Conservation (phyloP, 1,284 basidiomycete genomes). For the Moesziomyces antarcticus region DNA sequence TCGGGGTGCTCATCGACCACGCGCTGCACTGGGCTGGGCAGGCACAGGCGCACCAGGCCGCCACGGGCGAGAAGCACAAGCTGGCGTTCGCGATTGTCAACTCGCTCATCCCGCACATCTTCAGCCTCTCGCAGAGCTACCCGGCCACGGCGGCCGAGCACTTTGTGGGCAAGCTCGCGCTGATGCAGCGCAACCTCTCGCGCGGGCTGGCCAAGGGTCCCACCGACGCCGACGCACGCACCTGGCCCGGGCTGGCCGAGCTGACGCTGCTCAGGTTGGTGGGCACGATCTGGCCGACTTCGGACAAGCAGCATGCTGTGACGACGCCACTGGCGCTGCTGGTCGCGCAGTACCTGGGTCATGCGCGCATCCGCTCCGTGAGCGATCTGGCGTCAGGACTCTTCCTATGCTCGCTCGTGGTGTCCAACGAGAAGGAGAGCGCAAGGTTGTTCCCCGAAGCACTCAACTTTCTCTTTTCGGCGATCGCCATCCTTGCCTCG, state of each 20-base stretch:
- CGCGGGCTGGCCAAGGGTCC: slow-evolving; percentile 83
- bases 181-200: slow-evolving; percentile 95
- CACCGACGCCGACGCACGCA: slow-evolving; percentile 76
- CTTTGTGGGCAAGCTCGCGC: slow-evolving; percentile 82
- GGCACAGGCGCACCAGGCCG: slow-evolving; percentile 24
- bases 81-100: slow-evolving; percentile 76
- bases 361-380: slow-evolving; percentile 81
- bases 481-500: slow-evolving; percentile 78
- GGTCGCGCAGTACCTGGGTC: slow-evolving; percentile 89
- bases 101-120: slow-evolving; percentile 82
- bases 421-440: slow-evolving; percentile 80
- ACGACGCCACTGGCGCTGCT: slow-evolving; percentile 85
- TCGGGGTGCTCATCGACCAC: slow-evolving; percentile 89
- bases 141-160: slow-evolving; percentile 82
- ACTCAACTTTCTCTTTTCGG: slow-evolving; percentile 81
- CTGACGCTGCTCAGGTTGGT: slow-evolving; percentile 83
- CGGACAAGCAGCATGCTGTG: slow-evolving; percentile 91
- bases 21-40: slow-evolving; percentile 74
- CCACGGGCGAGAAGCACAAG: slow-evolving; percentile 69
- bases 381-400: slow-evolving; percentile 84
- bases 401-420: slow-evolving; percentile 85
- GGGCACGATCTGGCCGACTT: slow-evolving; percentile 89
- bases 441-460: slow-evolving; percentile 91
- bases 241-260: slow-evolving; percentile 88
- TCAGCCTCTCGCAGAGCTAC: slow-evolving; percentile 81